These are phyloP conservation scores for Graphilbum sp. DNA, from an alignment of 2,329 filamentous ascomycete genomes.

Conservation along the genomic window DNA sequence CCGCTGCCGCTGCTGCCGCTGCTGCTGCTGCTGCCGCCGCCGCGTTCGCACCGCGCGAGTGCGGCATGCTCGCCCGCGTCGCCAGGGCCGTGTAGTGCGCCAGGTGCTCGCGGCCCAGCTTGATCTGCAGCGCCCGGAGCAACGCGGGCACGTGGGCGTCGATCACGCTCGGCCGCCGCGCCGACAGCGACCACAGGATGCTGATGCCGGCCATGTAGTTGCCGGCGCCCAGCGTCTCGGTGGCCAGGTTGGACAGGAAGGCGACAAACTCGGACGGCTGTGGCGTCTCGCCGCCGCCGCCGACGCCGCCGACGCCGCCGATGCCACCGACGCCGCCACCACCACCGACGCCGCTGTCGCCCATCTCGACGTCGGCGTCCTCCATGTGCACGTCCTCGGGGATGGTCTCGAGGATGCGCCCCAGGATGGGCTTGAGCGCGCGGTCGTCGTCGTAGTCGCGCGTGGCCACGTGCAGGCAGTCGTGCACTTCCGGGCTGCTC, in stretches of 20 bases:
- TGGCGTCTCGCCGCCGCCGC: constrained; percentile 55
- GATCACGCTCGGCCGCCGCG: constrained; percentile 70
- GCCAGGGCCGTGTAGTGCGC: constrained; percentile 49
- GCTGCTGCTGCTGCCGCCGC: constrained; percentile 27
- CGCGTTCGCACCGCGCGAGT: constrained; percentile 24
- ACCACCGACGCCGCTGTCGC: too few species aligned
- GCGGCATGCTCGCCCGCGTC: constrained; percentile 22
- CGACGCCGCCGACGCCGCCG: too few species aligned
- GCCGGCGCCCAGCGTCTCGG: constrained; percentile 65
- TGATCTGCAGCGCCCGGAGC: constrained; percentile 86
- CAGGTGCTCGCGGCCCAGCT: constrained; percentile 87
- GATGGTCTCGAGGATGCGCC: constrained; percentile 74
- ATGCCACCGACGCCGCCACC: too few species aligned
- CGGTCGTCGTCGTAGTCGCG: constrained; percentile 53
- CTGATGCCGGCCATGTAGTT: constrained; percentile 85
- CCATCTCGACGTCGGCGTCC: constrained; percentile 68
- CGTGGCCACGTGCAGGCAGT: constrained; percentile 67
- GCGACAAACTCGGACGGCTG: constrained; percentile 76
- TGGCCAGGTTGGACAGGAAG: constrained; percentile 71
- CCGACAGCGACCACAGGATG: constrained; percentile 79
- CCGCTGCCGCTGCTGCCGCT: not conserved
- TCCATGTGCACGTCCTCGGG: constrained; percentile 63
- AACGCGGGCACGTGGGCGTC: constrained; percentile 76
- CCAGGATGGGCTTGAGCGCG: constrained; percentile 57
- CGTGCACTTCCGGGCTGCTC: constrained; percentile 83